Base-by-base conservation (phyloP, 2,329 filamentous ascomycete species). In the Colletotrichum aenigma region DNA sequence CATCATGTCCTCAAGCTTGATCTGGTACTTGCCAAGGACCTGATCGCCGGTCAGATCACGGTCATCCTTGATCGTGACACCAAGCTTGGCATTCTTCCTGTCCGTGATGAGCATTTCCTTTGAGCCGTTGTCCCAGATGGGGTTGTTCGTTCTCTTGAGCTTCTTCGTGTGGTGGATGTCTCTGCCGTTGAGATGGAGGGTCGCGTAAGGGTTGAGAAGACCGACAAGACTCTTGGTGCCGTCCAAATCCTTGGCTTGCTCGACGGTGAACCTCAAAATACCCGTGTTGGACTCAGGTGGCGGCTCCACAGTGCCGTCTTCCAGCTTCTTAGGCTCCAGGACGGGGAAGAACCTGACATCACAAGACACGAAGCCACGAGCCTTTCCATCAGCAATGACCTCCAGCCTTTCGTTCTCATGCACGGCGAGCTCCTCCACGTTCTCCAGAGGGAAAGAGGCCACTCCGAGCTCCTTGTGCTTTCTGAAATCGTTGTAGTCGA, bases 321-420 rank as follows among this genome's bases (percentile, higher is more conserved):
- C 91, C 15, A 94, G 87, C 80, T 92, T 94, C 71, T 89, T 88
- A 12, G 92, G 89, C 82, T 95, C 92, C 13, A 98, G 87, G 18
- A 99, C 95, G 1, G 97, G 97, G 91, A 98, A 99, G 89, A 98
- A 99, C 71, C 95, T 94, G 78, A 99, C 87, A 82, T 98, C 97
- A 70, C 92, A 93, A 71, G 93, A 92, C 15, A 99, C 83, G 8
- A 94, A 87, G 83, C 97, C 97, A 66, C 96, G 94, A 30, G 94
- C 88, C 83, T 97, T 96, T 78, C 96, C 97, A 79, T 95, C 96
- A 30, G 93, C 91, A 81, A 95, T 91, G 70, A 99, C 91, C 81
- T 98, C 96, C 4, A 99, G 87, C 10, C 93, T 92, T 80, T 98
- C 88, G 80, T 97, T 97, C 82, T 98, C 96, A 78, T 95, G 92